Evolutionary conservation across 2,329 filamentous ascomycete species (phyloP).

Genomic region (Trichophyton schoenleinii): DNA sequence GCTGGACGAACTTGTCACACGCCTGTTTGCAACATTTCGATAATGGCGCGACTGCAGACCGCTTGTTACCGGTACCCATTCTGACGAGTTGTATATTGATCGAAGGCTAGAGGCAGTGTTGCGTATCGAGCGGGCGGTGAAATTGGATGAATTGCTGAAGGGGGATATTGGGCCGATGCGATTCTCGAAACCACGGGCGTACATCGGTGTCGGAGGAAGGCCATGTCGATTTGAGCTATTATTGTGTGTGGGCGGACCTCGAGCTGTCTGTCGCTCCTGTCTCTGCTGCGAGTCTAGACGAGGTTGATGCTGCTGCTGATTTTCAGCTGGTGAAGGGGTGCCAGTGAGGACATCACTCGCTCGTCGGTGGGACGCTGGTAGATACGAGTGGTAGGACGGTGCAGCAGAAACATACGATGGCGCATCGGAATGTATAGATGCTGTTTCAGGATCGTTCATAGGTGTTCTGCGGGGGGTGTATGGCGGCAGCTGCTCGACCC

Average conservation of each 20-base stretch:
- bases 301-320: constrained; percentile 9
- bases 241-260: not conserved
- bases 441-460: constrained; percentile 48
- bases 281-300: not conserved
- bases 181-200: constrained; percentile 38
- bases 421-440: constrained; percentile 54
- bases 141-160: constrained; percentile 10
- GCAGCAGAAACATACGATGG: constrained; percentile 57
- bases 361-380: constrained; percentile 10
- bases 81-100: constrained; percentile 44
- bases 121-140: not conserved
- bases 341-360: constrained; percentile 5
- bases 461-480: constrained; percentile 13
- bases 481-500: constrained; percentile 12
- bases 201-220: constrained; percentile 22
- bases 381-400: constrained; percentile 48
- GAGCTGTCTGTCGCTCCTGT: constrained; percentile 21
- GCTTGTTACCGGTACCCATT: constrained; percentile 45
- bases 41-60: constrained; percentile 50
- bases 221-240: constrained; percentile 6
- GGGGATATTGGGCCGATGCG: constrained; percentile 5
- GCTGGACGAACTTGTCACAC: constrained; percentile 34
- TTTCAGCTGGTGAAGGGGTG: constrained; percentile 1
- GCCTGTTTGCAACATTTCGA: constrained; percentile 50
- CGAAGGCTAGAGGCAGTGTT: constrained; percentile 23